Conservation (phyloP, 495 filamentous ascomycete genomes). For the Daldinia loculata region DNA sequence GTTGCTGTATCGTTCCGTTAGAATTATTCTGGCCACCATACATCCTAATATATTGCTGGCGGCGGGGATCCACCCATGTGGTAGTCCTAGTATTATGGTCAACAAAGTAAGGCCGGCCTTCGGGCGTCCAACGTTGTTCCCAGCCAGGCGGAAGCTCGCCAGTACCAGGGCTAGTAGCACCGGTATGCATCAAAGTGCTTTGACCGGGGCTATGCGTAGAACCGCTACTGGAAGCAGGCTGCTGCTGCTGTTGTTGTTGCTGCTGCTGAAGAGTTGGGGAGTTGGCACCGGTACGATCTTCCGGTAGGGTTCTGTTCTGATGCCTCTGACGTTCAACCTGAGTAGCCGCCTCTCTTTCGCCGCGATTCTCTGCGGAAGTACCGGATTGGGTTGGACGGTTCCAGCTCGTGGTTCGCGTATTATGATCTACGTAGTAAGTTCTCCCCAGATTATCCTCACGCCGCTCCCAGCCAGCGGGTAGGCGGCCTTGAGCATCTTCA, state of each 20-base stretch:
- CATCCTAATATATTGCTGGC: conserved; percentile 98
- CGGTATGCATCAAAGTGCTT: conserved; percentile 91
- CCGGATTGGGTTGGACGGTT: conserved; percentile 83
- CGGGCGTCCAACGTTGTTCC: conserved; percentile 95
- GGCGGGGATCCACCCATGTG: conserved; percentile 98
- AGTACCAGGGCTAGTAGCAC: conserved; percentile 91
- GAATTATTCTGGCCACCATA: conserved; percentile 82
- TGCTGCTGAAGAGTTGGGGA: conserved; percentile 82
- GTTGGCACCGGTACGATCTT: conserved; percentile 92
- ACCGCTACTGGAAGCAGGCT: conserved; percentile 43
- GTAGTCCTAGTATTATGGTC: conserved; percentile 99
- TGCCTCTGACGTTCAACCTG: conserved; percentile 91
- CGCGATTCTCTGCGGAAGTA: conserved; percentile 78
- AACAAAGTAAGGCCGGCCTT: conserved; percentile 97
- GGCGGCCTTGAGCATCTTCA: conserved; percentile 89
- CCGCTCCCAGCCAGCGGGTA: conserved; percentile 95
- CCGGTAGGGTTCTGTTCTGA: conserved; percentile 93
- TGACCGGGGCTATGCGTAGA: conserved; percentile 61
- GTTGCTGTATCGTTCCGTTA: conserved; percentile 91
- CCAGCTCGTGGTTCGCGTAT: conserved; percentile 97
- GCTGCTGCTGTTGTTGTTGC: conserved; percentile 52
- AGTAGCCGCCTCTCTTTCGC: conserved; percentile 84
- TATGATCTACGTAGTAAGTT: conserved; percentile 99
- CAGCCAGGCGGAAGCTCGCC: conserved; percentile 95
- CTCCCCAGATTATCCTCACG: conserved; percentile 94